Evolutionary conservation across 441 rosid species (phyloP).

Genomic region (Gossypium schwendimanii): DNA sequence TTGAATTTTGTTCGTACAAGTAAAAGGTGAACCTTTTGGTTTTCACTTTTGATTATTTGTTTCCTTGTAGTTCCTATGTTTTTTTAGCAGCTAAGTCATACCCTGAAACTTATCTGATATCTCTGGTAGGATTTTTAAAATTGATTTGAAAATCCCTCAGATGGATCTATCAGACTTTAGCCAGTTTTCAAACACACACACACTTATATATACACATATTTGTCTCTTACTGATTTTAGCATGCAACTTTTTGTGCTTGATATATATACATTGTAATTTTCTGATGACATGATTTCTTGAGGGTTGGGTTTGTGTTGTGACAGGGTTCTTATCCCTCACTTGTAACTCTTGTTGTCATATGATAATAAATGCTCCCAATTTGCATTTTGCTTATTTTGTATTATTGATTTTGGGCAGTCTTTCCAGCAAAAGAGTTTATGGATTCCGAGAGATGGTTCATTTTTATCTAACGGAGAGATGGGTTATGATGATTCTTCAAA

Average conservation of each 20-base stretch:
- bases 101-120: background rate
- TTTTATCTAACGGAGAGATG: slow-evolving; percentile 27
- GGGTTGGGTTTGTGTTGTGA: background rate
- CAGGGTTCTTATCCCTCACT: background rate
- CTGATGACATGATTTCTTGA: background rate
- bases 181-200: background rate
- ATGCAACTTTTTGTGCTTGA: background rate
- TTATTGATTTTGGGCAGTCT: slow-evolving; percentile 28
- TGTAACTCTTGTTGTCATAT: background rate
- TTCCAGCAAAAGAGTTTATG: slow-evolving; percentile 31
- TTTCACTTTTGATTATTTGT: background rate
- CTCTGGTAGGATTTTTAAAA: background rate
- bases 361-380: background rate
- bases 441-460: slow-evolving; percentile 28
- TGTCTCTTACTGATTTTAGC: slow-evolving; percentile 5
- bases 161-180: slow-evolving; percentile 6
- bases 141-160: background rate
- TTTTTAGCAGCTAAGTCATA: slow-evolving; percentile 1
- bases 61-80: background rate
- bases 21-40: background rate
- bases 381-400: background rate
- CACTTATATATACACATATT: background rate
- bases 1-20: background rate
- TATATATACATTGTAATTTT: background rate
- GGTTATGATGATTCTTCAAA: slow-evolving; percentile 28